These are phyloP conservation scores for Oryza glaberrima DNA, from an alignment of 176 grass and related monocot species.

Conservation along the genomic window DNA sequence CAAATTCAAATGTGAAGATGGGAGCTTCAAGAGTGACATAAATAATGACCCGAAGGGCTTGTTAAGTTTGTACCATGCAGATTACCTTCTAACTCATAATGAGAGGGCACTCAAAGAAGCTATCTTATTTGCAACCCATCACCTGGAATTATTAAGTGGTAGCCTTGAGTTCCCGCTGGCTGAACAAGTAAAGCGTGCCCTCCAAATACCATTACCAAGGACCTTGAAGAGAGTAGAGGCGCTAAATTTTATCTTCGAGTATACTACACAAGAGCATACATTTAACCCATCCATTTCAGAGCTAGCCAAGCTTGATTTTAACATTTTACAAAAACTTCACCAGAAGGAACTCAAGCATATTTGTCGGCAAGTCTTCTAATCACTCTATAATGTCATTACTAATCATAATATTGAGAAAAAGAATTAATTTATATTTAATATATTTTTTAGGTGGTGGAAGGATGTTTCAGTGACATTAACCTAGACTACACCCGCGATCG, in stretches of 20 bases:
- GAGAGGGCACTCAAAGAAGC: not conserved
- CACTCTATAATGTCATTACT: too few relatives aligned
- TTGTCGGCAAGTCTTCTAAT: too few relatives aligned
- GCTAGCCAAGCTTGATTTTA: not conserved
- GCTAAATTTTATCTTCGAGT: too few relatives aligned
- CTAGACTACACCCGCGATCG: too few relatives aligned
- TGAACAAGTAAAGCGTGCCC: not conserved
- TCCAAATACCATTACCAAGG: not conserved
- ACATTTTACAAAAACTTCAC: not conserved
- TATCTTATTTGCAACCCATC: not conserved
- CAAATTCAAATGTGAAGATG: not conserved
- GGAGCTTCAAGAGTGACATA: not conserved
- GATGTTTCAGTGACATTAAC: too few relatives aligned
- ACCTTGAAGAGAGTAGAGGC: too few relatives aligned
- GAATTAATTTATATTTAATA: too few relatives aligned
- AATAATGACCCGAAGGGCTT: not conserved
- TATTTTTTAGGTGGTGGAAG: too few relatives aligned
- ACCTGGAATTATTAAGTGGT: not conserved
- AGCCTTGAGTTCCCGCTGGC: not conserved
- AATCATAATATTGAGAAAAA: too few relatives aligned
- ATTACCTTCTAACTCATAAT: not conserved
- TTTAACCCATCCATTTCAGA: not conserved
- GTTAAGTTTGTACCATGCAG: slow-evolving; percentile 1
- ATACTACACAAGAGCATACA: not conserved
- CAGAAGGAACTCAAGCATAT: not conserved